These are phyloP conservation scores for Candida smagusa DNA, from an alignment of 1,139 yeast species.

Conservation along the genomic window DNA sequence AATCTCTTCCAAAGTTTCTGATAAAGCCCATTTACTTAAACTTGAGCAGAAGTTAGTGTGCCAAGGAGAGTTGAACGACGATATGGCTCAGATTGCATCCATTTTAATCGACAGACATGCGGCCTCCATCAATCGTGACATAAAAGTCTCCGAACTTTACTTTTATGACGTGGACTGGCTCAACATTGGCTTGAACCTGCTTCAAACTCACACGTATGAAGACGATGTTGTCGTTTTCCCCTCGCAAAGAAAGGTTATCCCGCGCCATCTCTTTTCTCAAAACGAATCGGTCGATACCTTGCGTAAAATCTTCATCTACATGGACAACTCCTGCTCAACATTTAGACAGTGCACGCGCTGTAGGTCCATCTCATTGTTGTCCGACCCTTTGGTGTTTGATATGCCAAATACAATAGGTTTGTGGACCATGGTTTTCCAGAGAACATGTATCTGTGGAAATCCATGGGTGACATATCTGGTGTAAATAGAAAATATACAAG, in stretches of 20 bases:
- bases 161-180: constrained; percentile 76
- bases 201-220: constrained; percentile 1
- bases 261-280: constrained; percentile 21
- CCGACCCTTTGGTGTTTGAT: constrained; percentile 45
- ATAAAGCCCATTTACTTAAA: constrained; percentile 36
- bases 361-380: constrained; percentile 54
- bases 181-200: constrained; percentile 36
- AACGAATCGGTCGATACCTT: constrained; percentile 41
- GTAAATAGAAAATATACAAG: too few species aligned
- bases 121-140: constrained; percentile 33
- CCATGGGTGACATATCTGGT: constrained; percentile 49
- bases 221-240: constrained; percentile 1
- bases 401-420: constrained; percentile 39
- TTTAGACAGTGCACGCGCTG: constrained; percentile 64
- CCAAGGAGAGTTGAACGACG: constrained; percentile 54
- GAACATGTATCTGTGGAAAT: constrained; percentile 80
- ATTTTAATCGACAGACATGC: constrained; percentile 33
- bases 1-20: constrained; percentile 18
- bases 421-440: constrained; percentile 73
- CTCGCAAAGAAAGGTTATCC: constrained; percentile 4
- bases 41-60: constrained; percentile 68
- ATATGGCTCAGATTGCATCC: constrained; percentile 31
- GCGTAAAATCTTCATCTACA: constrained; percentile 36
- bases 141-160: constrained; percentile 49
- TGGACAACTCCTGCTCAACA: constrained; percentile 4